Percentiles rank a stretch among this genome's conserved stretches.
phyloP scores from a whole-genome alignment of 345 rosid species.

The Durio zibethinus region DNA sequence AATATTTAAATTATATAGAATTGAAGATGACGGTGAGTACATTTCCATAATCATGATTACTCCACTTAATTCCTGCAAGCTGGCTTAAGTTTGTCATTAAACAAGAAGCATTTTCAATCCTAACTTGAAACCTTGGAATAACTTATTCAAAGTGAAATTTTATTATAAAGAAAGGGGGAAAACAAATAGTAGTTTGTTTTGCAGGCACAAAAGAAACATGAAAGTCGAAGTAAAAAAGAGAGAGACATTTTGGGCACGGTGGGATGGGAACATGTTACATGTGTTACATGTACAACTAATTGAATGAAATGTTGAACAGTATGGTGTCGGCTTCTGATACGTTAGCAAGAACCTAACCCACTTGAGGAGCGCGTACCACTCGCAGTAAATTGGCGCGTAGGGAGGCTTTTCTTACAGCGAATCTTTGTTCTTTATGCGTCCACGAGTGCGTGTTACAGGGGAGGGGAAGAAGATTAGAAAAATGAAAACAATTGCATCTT shows the following conservation, averaged over 20 bases:
- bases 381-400: background rate
- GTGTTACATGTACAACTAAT: background rate
- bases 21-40: too few relatives aligned
- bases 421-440: conserved; percentile 19
- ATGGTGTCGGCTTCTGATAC: background rate
- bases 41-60: too few relatives aligned
- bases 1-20: too few relatives aligned
- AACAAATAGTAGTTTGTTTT: background rate
- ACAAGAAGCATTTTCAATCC: too few relatives aligned
- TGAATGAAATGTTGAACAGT: background rate
- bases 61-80: too few relatives aligned
- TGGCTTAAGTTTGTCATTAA: too few relatives aligned
- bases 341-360: background rate
- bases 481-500: too few relatives aligned
- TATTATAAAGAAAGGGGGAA: too few relatives aligned
- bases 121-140: too few relatives aligned
- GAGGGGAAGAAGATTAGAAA: background rate
- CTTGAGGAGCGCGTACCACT: background rate
- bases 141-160: too few relatives aligned
- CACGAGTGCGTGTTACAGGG: conserved; percentile 1
- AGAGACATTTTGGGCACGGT: background rate
- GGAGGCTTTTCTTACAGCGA: background rate
- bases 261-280: background rate
- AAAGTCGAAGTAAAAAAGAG: background rate
- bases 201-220: too few relatives aligned